phyloP scores from a whole-genome alignment of 129 eudicot genomes.

The Ambrosia artemisiifolia region DNA sequence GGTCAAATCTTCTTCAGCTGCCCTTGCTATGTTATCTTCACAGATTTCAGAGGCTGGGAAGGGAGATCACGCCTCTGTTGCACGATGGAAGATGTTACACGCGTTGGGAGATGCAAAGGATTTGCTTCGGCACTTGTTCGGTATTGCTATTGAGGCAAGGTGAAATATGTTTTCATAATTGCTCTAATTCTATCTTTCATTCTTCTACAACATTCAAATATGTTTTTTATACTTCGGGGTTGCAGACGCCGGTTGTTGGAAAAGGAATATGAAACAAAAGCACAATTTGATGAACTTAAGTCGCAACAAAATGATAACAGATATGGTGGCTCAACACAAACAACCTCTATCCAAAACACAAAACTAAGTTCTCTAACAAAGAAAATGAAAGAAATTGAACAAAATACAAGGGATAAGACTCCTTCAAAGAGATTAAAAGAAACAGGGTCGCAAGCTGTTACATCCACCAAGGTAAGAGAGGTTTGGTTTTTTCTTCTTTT shows the following conservation, averaged over 20 bases:
- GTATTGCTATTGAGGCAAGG: constrained; percentile 68
- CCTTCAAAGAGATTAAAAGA: constrained; percentile 23
- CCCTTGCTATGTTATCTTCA: constrained; percentile 72
- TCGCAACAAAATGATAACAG: constrained; percentile 60
- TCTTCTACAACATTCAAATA: neutral
- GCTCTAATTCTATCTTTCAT: neutral
- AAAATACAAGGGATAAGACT: constrained; percentile 25
- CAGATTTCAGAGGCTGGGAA: constrained; percentile 86
- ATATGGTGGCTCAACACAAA: constrained; percentile 20
- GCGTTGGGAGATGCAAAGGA: constrained; percentile 90
- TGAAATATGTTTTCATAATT: constrained; percentile 24
- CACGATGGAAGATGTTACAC: constrained; percentile 73
- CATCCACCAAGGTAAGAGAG: constrained; percentile 12
- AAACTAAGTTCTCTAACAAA: constrained; percentile 16
- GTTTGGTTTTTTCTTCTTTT: neutral
- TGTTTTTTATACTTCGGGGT: constrained; percentile 8
- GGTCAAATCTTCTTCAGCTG: constrained; percentile 66
- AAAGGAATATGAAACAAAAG: constrained; percentile 64
- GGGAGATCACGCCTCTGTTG: constrained; percentile 54
- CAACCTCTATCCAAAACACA: constrained; percentile 15
- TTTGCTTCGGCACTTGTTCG: constrained; percentile 77
- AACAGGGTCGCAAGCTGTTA: constrained; percentile 16
- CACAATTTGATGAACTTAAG: constrained; percentile 63
- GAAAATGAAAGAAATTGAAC: constrained; percentile 35
- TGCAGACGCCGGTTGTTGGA: constrained; percentile 74